phyloP scores from a whole-genome alignment of 495 filamentous ascomycete species.

The Glarea lozoyensis region DNA sequence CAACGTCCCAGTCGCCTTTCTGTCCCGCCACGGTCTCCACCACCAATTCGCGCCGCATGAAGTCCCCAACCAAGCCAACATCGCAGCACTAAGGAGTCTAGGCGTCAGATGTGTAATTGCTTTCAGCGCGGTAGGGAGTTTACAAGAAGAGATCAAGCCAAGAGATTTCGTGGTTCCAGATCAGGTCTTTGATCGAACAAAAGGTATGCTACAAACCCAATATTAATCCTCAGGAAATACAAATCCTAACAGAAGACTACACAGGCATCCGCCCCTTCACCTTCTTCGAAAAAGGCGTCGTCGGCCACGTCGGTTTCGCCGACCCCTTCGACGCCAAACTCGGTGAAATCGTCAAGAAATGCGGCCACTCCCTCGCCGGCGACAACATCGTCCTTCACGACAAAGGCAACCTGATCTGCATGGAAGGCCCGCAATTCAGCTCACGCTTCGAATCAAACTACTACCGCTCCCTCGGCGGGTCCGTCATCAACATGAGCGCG shows the following conservation, averaged over 20 bases:
- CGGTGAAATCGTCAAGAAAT: conserved; percentile 56
- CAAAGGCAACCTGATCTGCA: conserved; percentile 76
- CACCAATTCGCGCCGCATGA: conserved; percentile 91
- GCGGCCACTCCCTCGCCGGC: conserved; percentile 67
- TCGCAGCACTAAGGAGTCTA: conserved; percentile 81
- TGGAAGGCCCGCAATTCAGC: conserved; percentile 95
- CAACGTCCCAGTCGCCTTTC: conserved; percentile 78
- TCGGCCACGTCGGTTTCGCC: conserved; percentile 90
- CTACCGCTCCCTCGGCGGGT: conserved; percentile 87
- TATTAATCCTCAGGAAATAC: conserved; percentile 3
- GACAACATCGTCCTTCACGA: conserved; percentile 72
- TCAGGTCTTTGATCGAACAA: conserved; percentile 96
- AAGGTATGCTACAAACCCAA: conserved; percentile 45
- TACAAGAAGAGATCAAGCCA: conserved; percentile 85
- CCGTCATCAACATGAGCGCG: conserved; percentile 93
- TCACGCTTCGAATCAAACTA: conserved; percentile 93
- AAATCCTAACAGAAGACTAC: not conserved
- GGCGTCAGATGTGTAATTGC: conserved; percentile 87
- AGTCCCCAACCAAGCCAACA: conserved; percentile 84
- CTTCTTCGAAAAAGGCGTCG: conserved; percentile 89
- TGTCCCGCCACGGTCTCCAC: conserved; percentile 81
- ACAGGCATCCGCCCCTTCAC: conserved; percentile 67
- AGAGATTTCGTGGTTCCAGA: conserved; percentile 94
- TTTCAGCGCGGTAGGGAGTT: conserved; percentile 89
- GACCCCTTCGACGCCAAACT: conserved; percentile 85